phyloP scores from a whole-genome alignment of 331 rosid species.

The Rosa hybrid region DNA sequence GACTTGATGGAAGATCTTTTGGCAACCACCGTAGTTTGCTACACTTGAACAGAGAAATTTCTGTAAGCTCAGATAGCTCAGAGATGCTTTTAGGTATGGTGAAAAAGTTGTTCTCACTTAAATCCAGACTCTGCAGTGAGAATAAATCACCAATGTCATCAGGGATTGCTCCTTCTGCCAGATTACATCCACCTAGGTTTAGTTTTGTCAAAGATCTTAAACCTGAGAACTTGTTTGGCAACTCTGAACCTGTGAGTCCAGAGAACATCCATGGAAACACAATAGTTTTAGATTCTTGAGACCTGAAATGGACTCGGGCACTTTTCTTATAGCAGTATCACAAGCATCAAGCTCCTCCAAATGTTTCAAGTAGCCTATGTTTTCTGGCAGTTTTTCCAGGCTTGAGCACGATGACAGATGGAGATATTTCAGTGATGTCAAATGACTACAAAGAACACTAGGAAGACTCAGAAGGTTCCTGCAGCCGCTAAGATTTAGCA shows the following conservation, averaged over 20 bases:
- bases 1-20: background rate
- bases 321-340: slow-evolving; percentile 1
- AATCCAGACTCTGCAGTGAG: slow-evolving; percentile 17
- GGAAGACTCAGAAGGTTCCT: slow-evolving; percentile 23
- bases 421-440: slow-evolving; percentile 16
- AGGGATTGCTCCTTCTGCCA: slow-evolving; percentile 13
- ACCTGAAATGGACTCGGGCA: background rate
- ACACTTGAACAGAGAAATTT: slow-evolving; percentile 10
- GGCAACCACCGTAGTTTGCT: background rate
- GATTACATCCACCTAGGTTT: slow-evolving; percentile 19
- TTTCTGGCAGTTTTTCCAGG: slow-evolving; percentile 21
- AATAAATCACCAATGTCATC: background rate
- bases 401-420: slow-evolving; percentile 16
- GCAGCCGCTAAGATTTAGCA: background rate
- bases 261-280: slow-evolving; percentile 1
- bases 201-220: slow-evolving; percentile 5
- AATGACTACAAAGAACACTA: slow-evolving; percentile 7
- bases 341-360: slow-evolving; percentile 23
- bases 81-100: slow-evolving; percentile 12
- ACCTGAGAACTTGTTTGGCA: background rate
- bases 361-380: slow-evolving; percentile 22
- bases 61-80: slow-evolving; percentile 3
- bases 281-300: slow-evolving; percentile 5
- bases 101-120: slow-evolving; percentile 6
- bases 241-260: background rate